Base-by-base conservation (phyloP, 2,329 filamentous ascomycete species). In the Hypoxylon sp. region DNA sequence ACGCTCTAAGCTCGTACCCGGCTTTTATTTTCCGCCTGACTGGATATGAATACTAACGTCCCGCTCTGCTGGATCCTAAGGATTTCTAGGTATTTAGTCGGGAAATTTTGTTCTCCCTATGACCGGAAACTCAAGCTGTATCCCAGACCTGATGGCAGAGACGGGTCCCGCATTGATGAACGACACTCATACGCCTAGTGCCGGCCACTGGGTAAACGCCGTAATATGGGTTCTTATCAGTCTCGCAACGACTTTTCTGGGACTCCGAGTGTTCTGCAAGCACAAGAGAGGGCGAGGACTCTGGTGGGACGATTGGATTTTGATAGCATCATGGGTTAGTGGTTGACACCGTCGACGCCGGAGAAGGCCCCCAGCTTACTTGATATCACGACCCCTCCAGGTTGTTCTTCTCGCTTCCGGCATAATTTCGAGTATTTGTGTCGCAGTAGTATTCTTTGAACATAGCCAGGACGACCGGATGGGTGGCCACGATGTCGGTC, bases 401-500 rank as follows among this genome's bases (percentile, higher is more conserved):
- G 23, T 74, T 14, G 48, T 70, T 37, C 65, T 74, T n/a, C 48
- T 73, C 16, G 53, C 54, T 6, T 65, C 68, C 11, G 71, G 66
- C 34, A 37, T 70, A 46, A 37, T 74, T 52, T 27, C 23, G 19
- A 65, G 23, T 23, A 32, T 65, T 2, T 41, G 52, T 25, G 57
- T 61, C 25, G 52, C 51, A n/a, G 27, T 27, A 8, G 52, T 57
- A 3, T 65, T 65, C 52, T 41, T 65, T n/a, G 23, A 50, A 11
- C 62, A 57, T 37, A 16, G 57, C 11, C 45, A 57, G 12, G 62
- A 61, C 14, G 34, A 32, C 12, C 29, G 23, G 23, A 61, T 65
- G 56, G 62, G 56, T 27, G 27, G 14, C 25, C 56, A 65, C 29
- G 56, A 61, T 30, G 56, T 48, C 16, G 55, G 56, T 2, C 21